These are phyloP conservation scores for Eutypa lata DNA, from an alignment of 2,329 filamentous ascomycete genomes.

Conservation along the genomic window DNA sequence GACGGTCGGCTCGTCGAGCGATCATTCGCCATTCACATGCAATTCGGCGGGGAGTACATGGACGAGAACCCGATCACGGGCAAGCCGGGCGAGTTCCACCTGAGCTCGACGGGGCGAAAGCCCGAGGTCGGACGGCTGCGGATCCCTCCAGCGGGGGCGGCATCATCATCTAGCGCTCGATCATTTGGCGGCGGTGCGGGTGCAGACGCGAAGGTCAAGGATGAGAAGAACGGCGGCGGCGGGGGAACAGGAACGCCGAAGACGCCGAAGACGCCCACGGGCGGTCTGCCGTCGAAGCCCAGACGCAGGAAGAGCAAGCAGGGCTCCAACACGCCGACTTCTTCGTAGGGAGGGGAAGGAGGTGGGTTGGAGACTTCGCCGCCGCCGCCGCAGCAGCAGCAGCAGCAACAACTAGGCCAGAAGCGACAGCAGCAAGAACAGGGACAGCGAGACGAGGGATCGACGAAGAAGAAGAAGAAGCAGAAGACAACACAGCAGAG, in stretches of 20 bases:
- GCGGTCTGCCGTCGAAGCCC: constrained; percentile 25
- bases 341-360: constrained; percentile 13
- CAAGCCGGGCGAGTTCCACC: constrained; percentile 62
- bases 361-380: not conserved
- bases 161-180: constrained; percentile 22
- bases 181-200: constrained; percentile 10
- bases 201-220: constrained; percentile 18
- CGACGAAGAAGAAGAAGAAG: not conserved
- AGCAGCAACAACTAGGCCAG: not conserved
- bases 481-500: not conserved
- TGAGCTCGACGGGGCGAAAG: constrained; percentile 59
- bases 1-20: constrained; percentile 52
- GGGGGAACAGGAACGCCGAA: constrained; percentile 21
- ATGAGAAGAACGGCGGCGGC: no score
- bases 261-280: constrained; percentile 32
- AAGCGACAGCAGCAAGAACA: not conserved
- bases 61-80: constrained; percentile 68
- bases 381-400: not conserved
- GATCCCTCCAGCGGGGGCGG: constrained; percentile 17
- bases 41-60: constrained; percentile 62
- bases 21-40: constrained; percentile 54
- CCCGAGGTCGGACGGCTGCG: constrained; percentile 27
- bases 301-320: constrained; percentile 36
- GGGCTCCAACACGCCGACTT: constrained; percentile 18
- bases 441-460: not conserved